phyloP scores from a whole-genome alignment of 192 early-diverging fungal species.

The Linnemannia hyalina region DNA sequence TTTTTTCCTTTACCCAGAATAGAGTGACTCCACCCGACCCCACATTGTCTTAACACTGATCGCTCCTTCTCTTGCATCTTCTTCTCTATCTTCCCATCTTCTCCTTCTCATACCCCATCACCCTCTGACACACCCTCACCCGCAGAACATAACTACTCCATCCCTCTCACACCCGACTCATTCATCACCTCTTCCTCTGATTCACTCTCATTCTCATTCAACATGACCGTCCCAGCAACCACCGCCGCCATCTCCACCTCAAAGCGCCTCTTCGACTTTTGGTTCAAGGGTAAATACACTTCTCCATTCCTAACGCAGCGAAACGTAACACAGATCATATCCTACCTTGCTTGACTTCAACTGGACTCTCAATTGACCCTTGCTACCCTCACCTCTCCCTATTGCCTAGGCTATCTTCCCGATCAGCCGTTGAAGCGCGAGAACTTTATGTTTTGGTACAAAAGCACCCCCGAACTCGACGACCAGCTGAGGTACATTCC shows the following conservation, averaged over 20 bases:
- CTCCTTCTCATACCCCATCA: not conserved
- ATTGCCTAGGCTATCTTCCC: slow-evolving; percentile 26
- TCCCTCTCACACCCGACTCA: not conserved
- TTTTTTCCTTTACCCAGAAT: too few relatives aligned
- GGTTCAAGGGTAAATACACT: slow-evolving; percentile 40
- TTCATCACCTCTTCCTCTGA: not conserved
- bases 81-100: not conserved
- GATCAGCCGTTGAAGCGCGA: slow-evolving; percentile 24
- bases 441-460: slow-evolving; percentile 23
- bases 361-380: not conserved
- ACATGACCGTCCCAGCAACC: not conserved
- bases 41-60: too few relatives aligned
- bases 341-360: not conserved
- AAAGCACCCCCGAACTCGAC: slow-evolving; percentile 26
- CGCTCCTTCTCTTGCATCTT: too few relatives aligned
- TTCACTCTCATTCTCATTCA: not conserved
- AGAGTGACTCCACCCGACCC: too few relatives aligned
- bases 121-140: not conserved
- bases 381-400: not conserved
- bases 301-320: not conserved
- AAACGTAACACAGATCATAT: not conserved
- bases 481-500: slow-evolving; percentile 24
- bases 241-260: slow-evolving; percentile 18
- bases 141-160: not conserved
- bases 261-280: slow-evolving; percentile 35